Base-by-base conservation (phyloP, 2,329 filamentous ascomycete species). In the Ophiosphaerella narmari region DNA sequence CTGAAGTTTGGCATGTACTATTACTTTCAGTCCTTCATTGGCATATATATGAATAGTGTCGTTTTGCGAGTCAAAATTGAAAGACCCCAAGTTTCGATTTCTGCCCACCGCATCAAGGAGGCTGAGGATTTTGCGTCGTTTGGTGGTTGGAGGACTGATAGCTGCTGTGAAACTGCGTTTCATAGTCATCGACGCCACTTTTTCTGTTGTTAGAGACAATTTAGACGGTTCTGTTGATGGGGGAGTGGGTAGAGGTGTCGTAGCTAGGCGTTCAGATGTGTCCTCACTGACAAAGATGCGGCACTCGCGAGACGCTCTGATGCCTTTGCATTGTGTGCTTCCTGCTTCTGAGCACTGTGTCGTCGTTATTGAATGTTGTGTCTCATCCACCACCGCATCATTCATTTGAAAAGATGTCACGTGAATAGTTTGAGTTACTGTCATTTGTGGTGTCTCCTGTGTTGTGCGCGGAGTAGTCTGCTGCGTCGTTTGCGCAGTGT, bases 401-500 rank as follows among this genome's bases (percentile, higher is more conserved):
- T 42, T 49, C 2, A 54, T 0, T 37, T 11, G 11, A 24, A 8
- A 1, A 38, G 11, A 29, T 29, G 26, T 29, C 26, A 29, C 26
- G 11, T 29, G 26, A 29, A 29, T 11, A 6, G 26, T 29, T 11
- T 29, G 50, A 23, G 11, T 39, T 9, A 41, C 34, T 4, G 37
- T 46, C 12, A 40, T 14, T 29, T 29, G 7, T 12, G n/a, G 5
- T 6, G 52, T 51, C 13, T 49, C 44, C 39, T 54, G 48, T 1
- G 54, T 57, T 2, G 39, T 60, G 7, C 48, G 55, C 12, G 53
- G 60, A 2, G 57, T 66, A 1, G 48, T 60, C 5, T 44, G 44
- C 16, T 65, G 59, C 1, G 54, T 62, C 1, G 58, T 61, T 36
- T 67, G 63, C 6, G 63, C 65, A 5, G 61, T 67, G 7, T 54